Evolutionary conservation across 148 eudicot genomes (phyloP), one percentile per base, ranked within the genome.

Genomic region (Arbutus unedo): DNA sequence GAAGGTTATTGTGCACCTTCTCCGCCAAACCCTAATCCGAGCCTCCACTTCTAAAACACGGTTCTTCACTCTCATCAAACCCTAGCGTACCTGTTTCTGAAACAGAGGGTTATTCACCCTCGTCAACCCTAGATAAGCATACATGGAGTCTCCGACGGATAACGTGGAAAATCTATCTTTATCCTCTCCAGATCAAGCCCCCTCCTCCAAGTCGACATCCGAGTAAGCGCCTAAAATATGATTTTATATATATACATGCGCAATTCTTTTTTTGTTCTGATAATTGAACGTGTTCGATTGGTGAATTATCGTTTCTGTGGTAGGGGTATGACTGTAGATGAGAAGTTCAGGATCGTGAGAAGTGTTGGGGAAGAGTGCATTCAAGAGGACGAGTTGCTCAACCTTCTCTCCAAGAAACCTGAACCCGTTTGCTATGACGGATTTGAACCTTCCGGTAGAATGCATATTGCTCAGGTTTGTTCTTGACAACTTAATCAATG

Each of bases 301-400:
- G 8, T 82, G 25, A 75, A 82, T 54, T 83, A 19, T 8, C 14
- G 25, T 25, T 11, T 4, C 53, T 72, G 78, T 72, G 78, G 54
- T 47, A 85, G 72, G 86, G 91, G 88, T 83, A 84, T 89, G 91
- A 88, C 84, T 41, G 77, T 81, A 21, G 88, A 90, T 59, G 92
- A 89, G 81, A 90, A 86, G 79, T 90, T 85, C 66, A 77, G 56
- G 48, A 84, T 89, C 18, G 88, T 90, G 76, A 87, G 90, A 82
- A 90, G 92, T 73, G 77, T 90, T 16, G 91, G 91, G 11, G 92
- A 90, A 71, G 92, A 90, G 83, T 90, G 92, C 67, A 90, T 88
- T 48, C 89, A 90, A 79, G 89, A 88, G 59, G 90, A 88, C 53
- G 92, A 90, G 81, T 73, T 90, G 66, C 23, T 82, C 47, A 85